Conservation (phyloP, 805 yeast species). For the Wickerhamiella shivajii region DNA sequence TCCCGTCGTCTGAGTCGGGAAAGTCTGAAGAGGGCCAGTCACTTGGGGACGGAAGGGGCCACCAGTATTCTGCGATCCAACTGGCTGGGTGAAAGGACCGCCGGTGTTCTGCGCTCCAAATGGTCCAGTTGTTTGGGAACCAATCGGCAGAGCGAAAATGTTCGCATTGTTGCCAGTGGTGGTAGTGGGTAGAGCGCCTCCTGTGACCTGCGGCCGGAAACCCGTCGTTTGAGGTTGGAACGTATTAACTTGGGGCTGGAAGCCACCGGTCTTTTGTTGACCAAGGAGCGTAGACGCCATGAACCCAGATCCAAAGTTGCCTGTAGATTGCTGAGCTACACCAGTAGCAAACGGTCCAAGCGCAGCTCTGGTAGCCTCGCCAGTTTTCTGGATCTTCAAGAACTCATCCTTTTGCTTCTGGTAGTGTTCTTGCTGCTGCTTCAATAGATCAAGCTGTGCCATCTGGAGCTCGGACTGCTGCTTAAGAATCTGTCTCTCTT, state of each 20-base stretch:
- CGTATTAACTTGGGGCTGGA: too few species aligned
- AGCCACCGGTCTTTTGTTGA: conserved; percentile 24
- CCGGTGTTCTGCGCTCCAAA: conserved; percentile 23
- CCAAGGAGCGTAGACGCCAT: conserved; percentile 10
- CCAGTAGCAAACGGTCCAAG: conserved; percentile 29
- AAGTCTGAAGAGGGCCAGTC: conserved; percentile 5
- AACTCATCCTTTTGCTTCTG: conserved; percentile 19
- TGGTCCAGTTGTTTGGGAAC: conserved; percentile 3
- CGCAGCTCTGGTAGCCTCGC: conserved; percentile 15
- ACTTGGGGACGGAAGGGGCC: not conserved
- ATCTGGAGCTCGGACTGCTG: conserved; percentile 22
- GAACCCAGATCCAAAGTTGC: conserved; percentile 27
- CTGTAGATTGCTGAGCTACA: conserved; percentile 29
- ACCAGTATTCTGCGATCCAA: too few species aligned
- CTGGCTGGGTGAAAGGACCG: conserved; percentile 20
- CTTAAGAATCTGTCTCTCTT: conserved; percentile 22
- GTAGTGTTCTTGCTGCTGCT: conserved; percentile 20
- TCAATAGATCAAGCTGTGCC: conserved; percentile 19
- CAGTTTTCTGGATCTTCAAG: conserved; percentile 22
- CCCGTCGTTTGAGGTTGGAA: conserved; percentile 3
- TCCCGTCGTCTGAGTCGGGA: not conserved
- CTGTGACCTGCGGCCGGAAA: conserved; percentile 24
- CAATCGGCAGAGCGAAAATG: too few species aligned
- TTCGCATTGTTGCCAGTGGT: too few species aligned
- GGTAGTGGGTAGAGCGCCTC: conserved; percentile 16